Conservation (phyloP, 371 early-diverging fungal species). For the Actinomortierella wolfii region DNA sequence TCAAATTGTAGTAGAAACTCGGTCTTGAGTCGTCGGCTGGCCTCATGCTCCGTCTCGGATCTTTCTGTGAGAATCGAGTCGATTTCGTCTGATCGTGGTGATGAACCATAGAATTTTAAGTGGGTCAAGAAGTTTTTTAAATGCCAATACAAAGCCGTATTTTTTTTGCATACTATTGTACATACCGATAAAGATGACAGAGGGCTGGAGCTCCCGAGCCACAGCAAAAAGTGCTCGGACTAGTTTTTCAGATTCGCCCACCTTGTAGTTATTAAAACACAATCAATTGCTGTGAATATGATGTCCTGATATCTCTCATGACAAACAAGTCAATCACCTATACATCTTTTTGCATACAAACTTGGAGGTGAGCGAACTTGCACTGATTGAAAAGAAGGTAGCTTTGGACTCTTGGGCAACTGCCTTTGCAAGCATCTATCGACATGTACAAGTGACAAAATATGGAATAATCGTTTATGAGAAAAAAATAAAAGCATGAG, state of each 20-base stretch:
- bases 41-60: slow-evolving; percentile 78
- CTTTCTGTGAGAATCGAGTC: slow-evolving; percentile 74
- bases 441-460: neutral
- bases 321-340: too few species aligned
- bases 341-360: slow-evolving; percentile 46
- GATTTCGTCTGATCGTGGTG: slow-evolving; percentile 58
- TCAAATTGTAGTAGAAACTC: slow-evolving; percentile 87
- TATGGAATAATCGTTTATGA: neutral
- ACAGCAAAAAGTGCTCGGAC: slow-evolving; percentile 68
- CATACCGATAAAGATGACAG: slow-evolving; percentile 70
- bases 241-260: slow-evolving; percentile 72
- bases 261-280: slow-evolving; percentile 15
- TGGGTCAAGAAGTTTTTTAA: too few species aligned
- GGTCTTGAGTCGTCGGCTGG: slow-evolving; percentile 79
- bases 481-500: neutral
- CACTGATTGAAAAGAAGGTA: slow-evolving; percentile 82
- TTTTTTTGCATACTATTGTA: neutral
- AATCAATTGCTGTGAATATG: neutral
- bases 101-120: too few species aligned
- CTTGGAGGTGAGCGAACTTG: slow-evolving; percentile 82
- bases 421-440: slow-evolving; percentile 59
- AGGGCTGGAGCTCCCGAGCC: slow-evolving; percentile 67
- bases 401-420: slow-evolving; percentile 76
- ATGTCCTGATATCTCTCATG: neutral
- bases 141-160: too few species aligned